Conservation (phyloP, 306 rosid genomes). For the Senna siamea region DNA sequence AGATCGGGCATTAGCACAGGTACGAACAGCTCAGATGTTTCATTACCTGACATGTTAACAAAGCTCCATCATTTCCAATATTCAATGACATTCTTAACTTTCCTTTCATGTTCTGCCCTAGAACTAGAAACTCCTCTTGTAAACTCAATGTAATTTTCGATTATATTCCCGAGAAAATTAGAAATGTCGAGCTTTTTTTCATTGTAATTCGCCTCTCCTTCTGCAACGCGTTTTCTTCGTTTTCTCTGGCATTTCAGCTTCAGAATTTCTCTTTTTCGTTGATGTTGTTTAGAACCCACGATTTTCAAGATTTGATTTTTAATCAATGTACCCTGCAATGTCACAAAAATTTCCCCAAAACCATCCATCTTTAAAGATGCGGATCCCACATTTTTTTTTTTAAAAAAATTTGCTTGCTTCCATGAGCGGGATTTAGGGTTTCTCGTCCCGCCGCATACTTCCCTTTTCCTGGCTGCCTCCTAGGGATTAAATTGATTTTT, state of each 20-base stretch:
- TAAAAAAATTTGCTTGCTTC: constrained; percentile 20
- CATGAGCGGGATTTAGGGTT: constrained; percentile 66
- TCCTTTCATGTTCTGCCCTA: background rate
- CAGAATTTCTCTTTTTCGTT: background rate
- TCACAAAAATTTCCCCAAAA: constrained; percentile 39
- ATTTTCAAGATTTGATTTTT: constrained; percentile 48
- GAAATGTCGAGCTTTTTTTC: constrained; percentile 13
- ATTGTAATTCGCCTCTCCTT: constrained; percentile 14
- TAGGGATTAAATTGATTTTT: constrained; percentile 13
- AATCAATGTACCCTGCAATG: constrained; percentile 46
- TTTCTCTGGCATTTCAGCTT: constrained; percentile 12
- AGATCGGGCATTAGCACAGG: constrained; percentile 42
- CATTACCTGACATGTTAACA: constrained; percentile 26
- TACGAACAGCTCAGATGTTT: constrained; percentile 38
- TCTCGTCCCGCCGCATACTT: constrained; percentile 39
- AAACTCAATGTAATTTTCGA: background rate
- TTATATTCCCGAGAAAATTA: constrained; percentile 36
- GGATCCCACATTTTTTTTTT: constrained; percentile 34
- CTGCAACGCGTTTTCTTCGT: constrained; percentile 14
- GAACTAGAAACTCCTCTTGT: background rate
- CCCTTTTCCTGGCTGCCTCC: constrained; percentile 12
- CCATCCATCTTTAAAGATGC: constrained; percentile 11
- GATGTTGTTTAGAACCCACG: constrained; percentile 12
- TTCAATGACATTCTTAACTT: constrained; percentile 16
- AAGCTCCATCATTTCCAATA: constrained; percentile 42